These are phyloP conservation scores for Pseudogymnoascus sp. DNA, from an alignment of 2,329 filamentous ascomycete species.

Conservation along the genomic window DNA sequence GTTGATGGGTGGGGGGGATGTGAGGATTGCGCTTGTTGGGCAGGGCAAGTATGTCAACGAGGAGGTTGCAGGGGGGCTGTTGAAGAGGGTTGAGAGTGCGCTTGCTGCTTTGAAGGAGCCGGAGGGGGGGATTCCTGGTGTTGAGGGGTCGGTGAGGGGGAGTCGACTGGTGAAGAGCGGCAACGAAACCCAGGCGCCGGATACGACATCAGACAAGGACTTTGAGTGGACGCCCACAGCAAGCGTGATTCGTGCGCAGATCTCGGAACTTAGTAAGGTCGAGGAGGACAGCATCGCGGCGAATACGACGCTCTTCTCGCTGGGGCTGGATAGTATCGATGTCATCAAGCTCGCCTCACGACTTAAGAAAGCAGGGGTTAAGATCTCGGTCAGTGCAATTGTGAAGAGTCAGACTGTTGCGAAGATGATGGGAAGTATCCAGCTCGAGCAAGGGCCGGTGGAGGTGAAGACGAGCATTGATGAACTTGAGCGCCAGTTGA, in stretches of 20 bases:
- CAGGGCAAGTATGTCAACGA: neutral
- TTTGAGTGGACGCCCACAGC: slow-evolving; percentile 57
- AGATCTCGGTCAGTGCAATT: slow-evolving; percentile 65
- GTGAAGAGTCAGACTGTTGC: slow-evolving; percentile 64
- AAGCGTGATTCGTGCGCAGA: slow-evolving; percentile 47
- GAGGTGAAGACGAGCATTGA: slow-evolving; percentile 15
- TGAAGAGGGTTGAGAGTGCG: neutral
- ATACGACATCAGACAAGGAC: neutral
- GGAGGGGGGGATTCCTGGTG: neutral
- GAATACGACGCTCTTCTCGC: slow-evolving; percentile 63
- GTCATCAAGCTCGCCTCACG: slow-evolving; percentile 74
- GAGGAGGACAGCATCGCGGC: slow-evolving; percentile 45
- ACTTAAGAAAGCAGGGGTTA: slow-evolving; percentile 53
- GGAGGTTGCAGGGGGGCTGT: neutral
- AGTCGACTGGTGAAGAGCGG: neutral
- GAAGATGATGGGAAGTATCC: slow-evolving; percentile 42
- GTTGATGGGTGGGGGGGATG: slow-evolving; percentile 28
- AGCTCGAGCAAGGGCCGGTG: neutral
- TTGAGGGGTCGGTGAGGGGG: neutral
- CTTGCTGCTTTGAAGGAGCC: neutral
- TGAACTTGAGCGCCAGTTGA: slow-evolving; percentile 30
- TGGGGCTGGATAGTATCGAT: slow-evolving; percentile 90
- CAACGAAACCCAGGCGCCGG: neutral
- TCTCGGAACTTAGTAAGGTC: slow-evolving; percentile 55
- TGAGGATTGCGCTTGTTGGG: neutral